Base-by-base conservation (phyloP, 257 asterid genomes). In the Solanum gracilifrons region DNA sequence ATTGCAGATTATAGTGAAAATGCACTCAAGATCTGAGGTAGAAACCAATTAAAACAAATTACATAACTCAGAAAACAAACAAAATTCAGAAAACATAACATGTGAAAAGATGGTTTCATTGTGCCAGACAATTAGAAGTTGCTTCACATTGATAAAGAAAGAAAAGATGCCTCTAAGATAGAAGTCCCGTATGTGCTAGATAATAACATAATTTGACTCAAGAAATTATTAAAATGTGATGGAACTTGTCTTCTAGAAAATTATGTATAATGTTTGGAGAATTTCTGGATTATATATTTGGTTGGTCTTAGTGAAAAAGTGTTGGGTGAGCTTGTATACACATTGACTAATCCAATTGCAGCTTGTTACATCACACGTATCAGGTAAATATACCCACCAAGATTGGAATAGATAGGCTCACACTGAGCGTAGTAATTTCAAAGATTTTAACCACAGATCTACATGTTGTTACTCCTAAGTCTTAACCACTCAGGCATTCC, bases 1-100 rank as follows among this genome's bases (percentile, higher is more conserved):
- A 94, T 92, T 92, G 93, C 98, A 95, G 83, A 95, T 93, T 36
- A 97, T 92, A 90, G 96, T 94, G 89, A 92, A 95, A 60, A 93
- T 88, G 86, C 99, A 97, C 89, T 95, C 98, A 23, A 95, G 95
- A 91, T 96, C 96, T 97, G 95, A 79, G 16, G 83, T 87, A 89
- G 51, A 58, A 73, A 16, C n/a, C 37, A 82, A 86, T 37, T 12
- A 87, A 20, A 25, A 35, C 7, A 87, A 20, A 64, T n/a, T 74
- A 74, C 18, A 21, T 74, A 36, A 74, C 82, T 36, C 0, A 73
- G 10, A 74, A 37, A 74, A 35, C 5, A 74, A 74, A 11, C 10
- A 20, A 74, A 74, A 23, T 5, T 21, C 55, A 75, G 12, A 75
- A 75, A 75, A 75, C 58, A 37, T 11, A 75, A 75, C 55, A 21